Evolutionary conservation across 805 yeast species (phyloP).

Genomic region (Lachancea fermentati): DNA sequence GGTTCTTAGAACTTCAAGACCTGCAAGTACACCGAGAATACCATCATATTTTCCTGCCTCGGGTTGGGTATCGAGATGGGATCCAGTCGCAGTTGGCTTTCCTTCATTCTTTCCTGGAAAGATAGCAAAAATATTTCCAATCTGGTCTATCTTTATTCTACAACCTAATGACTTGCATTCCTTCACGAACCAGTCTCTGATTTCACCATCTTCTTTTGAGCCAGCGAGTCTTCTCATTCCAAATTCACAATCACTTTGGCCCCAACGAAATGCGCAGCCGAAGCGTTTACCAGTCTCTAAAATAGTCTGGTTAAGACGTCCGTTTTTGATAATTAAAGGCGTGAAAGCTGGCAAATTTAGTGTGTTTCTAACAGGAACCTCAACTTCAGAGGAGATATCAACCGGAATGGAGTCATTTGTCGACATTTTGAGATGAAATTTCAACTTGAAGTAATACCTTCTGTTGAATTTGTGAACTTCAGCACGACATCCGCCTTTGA

Average conservation of each 20-base stretch:
- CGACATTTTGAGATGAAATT: neutral
- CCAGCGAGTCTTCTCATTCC: constrained; percentile 62
- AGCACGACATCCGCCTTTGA: too few relatives aligned
- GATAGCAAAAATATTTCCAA: constrained; percentile 64
- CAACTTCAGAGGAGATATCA: neutral
- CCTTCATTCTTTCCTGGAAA: constrained; percentile 47
- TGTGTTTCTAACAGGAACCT: neutral
- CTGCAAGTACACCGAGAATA: constrained; percentile 57
- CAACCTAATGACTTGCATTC: constrained; percentile 52
- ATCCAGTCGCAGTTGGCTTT: constrained; percentile 58
- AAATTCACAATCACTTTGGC: constrained; percentile 45
- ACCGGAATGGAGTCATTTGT: neutral
- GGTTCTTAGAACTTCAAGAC: constrained; percentile 58
- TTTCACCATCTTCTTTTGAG: constrained; percentile 53
- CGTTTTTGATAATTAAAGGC: constrained; percentile 26
- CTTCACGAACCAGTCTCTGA: constrained; percentile 56
- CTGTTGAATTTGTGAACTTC: too few relatives aligned
- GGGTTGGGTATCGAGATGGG: constrained; percentile 70
- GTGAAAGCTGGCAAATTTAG: constrained; percentile 2
- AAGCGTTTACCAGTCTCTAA: constrained; percentile 49
- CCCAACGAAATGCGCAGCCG: constrained; percentile 61
- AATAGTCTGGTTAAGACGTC: constrained; percentile 48
- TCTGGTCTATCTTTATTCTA: constrained; percentile 47
- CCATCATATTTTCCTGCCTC: constrained; percentile 74
- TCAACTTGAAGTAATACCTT: neutral